Evolutionary conservation across 352 stramenopile genomes (phyloP), one percentile per base, ranked within the genome.

Genomic region (Phytophthora cryptogea): DNA sequence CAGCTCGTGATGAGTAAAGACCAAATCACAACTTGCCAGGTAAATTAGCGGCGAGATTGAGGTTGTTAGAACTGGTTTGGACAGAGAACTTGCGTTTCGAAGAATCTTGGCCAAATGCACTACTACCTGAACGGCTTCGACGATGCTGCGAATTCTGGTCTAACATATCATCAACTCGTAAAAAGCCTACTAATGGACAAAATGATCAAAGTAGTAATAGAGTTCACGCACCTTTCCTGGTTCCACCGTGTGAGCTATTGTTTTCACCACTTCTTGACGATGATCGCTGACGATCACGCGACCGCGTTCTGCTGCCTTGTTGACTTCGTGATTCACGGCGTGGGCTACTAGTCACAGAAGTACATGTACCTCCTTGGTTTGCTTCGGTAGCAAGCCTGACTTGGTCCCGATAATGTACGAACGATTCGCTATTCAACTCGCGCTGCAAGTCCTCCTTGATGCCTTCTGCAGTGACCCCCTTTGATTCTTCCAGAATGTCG

Each of bases 401-500:
- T 2, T 76, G 72, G 17, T 76, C 65, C 3, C 48, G 72, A 54
- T 82, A 88, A 46, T 70, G 63, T 10, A 71, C 40, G 0, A 81
- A 80, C 0, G 46, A 54, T 0, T 71, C 68, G 40, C 78, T 79
- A 9, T 66, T 78, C 16, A 89, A 35, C 54, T 89, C 81, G 0
- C 49, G 42, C 27, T 81, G 57, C 9, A 90, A 56, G 30, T 90
- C 69, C 6, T 55, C 37, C 7, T 81, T 41, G 47, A 90, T 87
- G n/a, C 63, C 61, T 9, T 87, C 70, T 40, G 70, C 37, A 10
- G 68, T 77, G 4, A 81, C 33, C 3, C 63, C 30, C 28, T 89
- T 89, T 3, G 77, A 86, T 5, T 72, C 63, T 32, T 88, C 58
- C 10, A 89, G 40, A 32, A 90, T 85, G 36, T 89, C 73, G 35